Conservation (phyloP, 2,329 filamentous ascomycete species). For the Aureobasidium mangrovei region DNA sequence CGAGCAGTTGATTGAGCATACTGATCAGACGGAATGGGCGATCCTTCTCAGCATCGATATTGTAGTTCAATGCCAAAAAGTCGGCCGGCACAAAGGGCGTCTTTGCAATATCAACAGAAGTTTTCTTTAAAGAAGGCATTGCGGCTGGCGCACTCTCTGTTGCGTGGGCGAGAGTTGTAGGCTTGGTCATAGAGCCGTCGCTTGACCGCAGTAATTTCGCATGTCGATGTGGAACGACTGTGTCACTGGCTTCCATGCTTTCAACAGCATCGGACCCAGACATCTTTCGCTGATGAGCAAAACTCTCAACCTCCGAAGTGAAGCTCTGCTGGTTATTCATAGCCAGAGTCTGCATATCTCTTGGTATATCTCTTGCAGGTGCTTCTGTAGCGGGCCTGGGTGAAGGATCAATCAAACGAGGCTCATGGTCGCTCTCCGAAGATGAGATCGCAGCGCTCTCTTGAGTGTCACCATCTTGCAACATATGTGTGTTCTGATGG, state of each 20-base stretch:
- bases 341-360: slow-evolving; percentile 31
- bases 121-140: background rate
- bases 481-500: background rate
- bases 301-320: slow-evolving; percentile 17
- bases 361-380: slow-evolving; percentile 21
- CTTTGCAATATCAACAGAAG: slow-evolving; percentile 11
- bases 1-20: slow-evolving; percentile 34
- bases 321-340: slow-evolving; percentile 31
- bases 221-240: slow-evolving; percentile 30
- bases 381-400: background rate
- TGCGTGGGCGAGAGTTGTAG: slow-evolving; percentile 10
- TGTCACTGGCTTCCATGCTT: slow-evolving; percentile 35
- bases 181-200: slow-evolving; percentile 7
- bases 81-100: slow-evolving; percentile 29
- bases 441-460: background rate
- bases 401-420: background rate
- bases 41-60: slow-evolving; percentile 26
- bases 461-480: background rate
- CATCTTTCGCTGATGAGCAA: slow-evolving; percentile 13
- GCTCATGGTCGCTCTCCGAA: background rate
- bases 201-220: background rate
- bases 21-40: slow-evolving; percentile 34
- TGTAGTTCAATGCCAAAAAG: slow-evolving; percentile 26
- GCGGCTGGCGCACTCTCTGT: slow-evolving; percentile 19
- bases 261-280: slow-evolving; percentile 19